phyloP scores from a whole-genome alignment of 2,329 filamentous ascomycete genomes.

The Fusarium stilboides region DNA sequence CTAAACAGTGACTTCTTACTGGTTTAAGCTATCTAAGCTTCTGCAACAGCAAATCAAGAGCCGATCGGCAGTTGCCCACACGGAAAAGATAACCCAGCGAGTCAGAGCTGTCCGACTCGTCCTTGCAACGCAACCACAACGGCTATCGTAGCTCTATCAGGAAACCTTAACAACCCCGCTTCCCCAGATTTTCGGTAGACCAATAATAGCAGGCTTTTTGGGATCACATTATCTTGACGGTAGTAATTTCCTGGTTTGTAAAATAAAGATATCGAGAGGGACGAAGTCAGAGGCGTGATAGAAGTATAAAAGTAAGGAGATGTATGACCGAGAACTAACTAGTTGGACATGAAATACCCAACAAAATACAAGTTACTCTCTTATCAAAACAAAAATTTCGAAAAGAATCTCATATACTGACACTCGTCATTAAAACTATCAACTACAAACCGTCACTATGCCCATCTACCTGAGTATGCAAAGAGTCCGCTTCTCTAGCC shows the following conservation, averaged over 20 bases:
- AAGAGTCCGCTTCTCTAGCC: constrained; percentile 32
- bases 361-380: neutral
- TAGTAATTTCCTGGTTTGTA: constrained; percentile 4
- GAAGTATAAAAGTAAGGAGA: neutral
- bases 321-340: neutral
- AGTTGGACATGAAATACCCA: neutral
- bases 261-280: neutral
- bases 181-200: constrained; percentile 5
- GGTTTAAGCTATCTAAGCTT: constrained; percentile 5
- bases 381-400: neutral
- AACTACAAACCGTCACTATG: neutral
- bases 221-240: constrained; percentile 3
- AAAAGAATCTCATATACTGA: neutral
- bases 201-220: neutral
- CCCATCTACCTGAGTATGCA: constrained; percentile 30
- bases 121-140: neutral
- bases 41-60: neutral
- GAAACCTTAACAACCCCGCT: neutral
- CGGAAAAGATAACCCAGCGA: neutral
- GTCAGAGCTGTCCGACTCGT: neutral
- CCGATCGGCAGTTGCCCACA: neutral
- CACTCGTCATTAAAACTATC: neutral
- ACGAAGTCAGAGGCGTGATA: neutral
- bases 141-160: constrained; percentile 12
- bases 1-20: neutral